Conservation (phyloP, 208 protist species). For the Trypanosoma rangeli region DNA sequence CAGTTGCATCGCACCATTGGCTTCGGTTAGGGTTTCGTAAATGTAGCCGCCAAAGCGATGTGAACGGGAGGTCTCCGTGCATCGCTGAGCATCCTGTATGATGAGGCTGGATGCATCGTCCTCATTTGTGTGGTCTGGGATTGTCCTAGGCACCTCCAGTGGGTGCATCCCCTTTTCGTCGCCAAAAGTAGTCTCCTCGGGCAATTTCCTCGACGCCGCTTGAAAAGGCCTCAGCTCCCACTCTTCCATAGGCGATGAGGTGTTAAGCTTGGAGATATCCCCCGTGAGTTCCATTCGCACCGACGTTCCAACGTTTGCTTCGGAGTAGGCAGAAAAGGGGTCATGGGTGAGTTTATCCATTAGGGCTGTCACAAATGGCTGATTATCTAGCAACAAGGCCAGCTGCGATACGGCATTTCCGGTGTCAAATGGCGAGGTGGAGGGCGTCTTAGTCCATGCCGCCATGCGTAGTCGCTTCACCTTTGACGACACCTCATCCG, state of each 20-base stretch:
- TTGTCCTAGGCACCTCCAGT: neutral
- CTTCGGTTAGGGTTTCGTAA: conserved; percentile 11
- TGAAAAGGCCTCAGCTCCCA: neutral
- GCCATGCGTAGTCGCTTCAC: conserved; percentile 4
- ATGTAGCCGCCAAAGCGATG: conserved; percentile 29
- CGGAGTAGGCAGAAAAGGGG: too few relatives aligned
- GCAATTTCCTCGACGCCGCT: neutral
- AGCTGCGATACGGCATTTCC: neutral
- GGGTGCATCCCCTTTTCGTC: neutral
- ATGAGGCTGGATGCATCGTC: neutral
- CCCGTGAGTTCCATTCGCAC: neutral
- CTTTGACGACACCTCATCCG: conserved; percentile 24
- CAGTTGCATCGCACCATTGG: neutral
- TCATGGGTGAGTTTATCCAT: conserved; percentile 16
- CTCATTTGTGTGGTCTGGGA: neutral
- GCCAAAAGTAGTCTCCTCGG: neutral
- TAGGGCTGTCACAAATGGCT: neutral
- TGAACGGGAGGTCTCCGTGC: neutral
- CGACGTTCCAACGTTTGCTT: neutral
- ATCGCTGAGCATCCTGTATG: neutral
- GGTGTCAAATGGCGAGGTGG: neutral
- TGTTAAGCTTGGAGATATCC: neutral
- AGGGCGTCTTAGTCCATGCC: neutral
- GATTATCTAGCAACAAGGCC: conserved; percentile 9
- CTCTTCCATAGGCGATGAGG: neutral